Base-by-base conservation (phyloP, 306 rosid genomes). In the Glycine latifolia region DNA sequence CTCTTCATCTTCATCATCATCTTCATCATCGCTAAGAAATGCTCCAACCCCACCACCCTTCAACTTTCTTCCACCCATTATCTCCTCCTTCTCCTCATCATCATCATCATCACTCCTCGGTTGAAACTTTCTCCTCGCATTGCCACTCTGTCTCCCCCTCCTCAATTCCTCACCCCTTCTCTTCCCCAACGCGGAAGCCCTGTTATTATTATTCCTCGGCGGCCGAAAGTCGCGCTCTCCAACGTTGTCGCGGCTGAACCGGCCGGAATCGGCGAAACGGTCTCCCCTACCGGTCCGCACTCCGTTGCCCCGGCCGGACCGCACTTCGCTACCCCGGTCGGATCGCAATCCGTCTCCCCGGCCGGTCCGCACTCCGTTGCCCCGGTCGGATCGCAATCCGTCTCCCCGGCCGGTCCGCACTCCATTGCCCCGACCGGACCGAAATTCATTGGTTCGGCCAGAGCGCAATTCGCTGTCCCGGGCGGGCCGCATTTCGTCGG, bases 21-120 rank as follows among this genome's bases (percentile, higher is more conserved):
- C 60, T 0, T 81, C 80, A 2, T 89, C 93, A 20, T 92, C 93
- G 8, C 78, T 82, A 4, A 92, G 78, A 81, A 88, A 85, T 63
- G 76, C 84, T 14, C 63, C 85, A 73, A 90, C 52, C 62, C 89
- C 81, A 26, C 84, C 80, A 13, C 75, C 67, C 81, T 56, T 76
- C 14, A 85, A 63, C 7, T 65, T 81, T 6, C 80, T 44, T 59
- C 79, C 66, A 3, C 17, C 82, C 35, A 85, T 79, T 2, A 76
- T 26, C 31, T 26, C 31, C 31, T 26, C 31, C 31, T 26, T 2
- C 31, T 26, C 31, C 31, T 26, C 89, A 11, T 81, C 85, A 39
- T 58, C 89, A 4, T 78, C 85, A 39, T 58, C 89, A 15, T 88
- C 87, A 11, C 85, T 87, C 60, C 49, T 44, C 48, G 82, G 76